Evolutionary conservation across 345 rosid species (phyloP), one percentile per base, ranked within the genome.

Genomic region (Salix caprea): DNA sequence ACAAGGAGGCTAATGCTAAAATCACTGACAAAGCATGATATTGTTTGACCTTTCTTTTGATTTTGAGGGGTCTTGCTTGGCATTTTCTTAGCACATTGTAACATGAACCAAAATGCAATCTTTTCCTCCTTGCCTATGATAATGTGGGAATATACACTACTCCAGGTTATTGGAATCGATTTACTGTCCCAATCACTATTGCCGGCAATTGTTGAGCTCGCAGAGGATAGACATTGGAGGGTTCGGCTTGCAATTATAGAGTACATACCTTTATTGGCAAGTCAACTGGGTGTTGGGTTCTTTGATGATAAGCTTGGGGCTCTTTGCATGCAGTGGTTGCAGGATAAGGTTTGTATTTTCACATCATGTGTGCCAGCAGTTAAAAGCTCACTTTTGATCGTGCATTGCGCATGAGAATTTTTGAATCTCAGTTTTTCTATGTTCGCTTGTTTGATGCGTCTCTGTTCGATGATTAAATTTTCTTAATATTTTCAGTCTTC

Each of bases 141-240:
- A 9, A 70, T n/a, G 7, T 50, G 50, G 62, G 39, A 70, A 21
- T n/a, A 19, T 30, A 42, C 69, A 69, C 48, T n/a, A 16, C 34
- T 79, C 79, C 92, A 95, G 99, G 97, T 95, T 74, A 90, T 93
- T 74, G 97, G 97, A 85, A 95, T 95, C 73, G 99, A 95, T 89
- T 90, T 95, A 76, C 86, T 93, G 74, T 95, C 99, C 32, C 97
- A 90, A 68, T 95, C 97, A 62, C 84, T 95, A 72, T 82, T 95
- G 80, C 99, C 99, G 21, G 99, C 99, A 50, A 95, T 95, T 68
- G 99, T 93, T 79, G 97, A 95, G 88, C 99, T 95, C 81, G 97
- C 97, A 4, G 97, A 93, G 90, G 99, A 95, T 84, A 90, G 97
- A 73, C 99, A 95, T 74, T 95, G 99, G 99, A 90, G 96, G 80